These are phyloP conservation scores for Clitocybe nebularis DNA, from an alignment of 1,284 basidiomycete genomes.

Conservation along the genomic window DNA sequence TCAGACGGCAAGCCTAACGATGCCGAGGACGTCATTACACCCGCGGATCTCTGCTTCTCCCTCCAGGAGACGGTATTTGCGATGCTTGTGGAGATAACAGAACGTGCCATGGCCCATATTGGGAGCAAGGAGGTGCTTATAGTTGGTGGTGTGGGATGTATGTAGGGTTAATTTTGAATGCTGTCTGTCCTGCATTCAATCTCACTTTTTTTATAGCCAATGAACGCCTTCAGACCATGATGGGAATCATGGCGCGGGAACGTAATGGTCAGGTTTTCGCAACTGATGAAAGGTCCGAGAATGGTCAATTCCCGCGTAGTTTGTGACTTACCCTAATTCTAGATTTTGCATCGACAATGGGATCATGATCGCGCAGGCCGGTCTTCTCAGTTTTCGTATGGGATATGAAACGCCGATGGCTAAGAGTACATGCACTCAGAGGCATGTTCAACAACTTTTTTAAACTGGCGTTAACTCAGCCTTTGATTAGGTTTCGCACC, in stretches of 20 bases:
- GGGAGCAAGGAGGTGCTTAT: conserved; percentile 95
- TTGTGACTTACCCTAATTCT: neutral
- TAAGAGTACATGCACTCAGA: conserved; percentile 86
- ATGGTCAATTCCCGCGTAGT: neutral
- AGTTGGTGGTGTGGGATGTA: conserved; percentile 98
- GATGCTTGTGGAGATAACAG: conserved; percentile 99
- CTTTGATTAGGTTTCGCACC: conserved; percentile 71
- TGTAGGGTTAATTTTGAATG: conserved; percentile 34
- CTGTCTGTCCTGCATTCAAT: neutral
- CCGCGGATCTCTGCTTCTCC: conserved; percentile 94
- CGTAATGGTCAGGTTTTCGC: conserved; percentile 90
- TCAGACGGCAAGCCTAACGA: conserved; percentile 33
- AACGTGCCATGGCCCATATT: conserved; percentile 98
- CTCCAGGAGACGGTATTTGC: conserved; percentile 97
- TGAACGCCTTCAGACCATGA: conserved; percentile 93
- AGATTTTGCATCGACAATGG: conserved; percentile 99
- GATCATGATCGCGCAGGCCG: conserved; percentile 99
- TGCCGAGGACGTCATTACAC: conserved; percentile 74
- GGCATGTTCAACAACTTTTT: conserved; percentile 42
- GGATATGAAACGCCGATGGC: conserved; percentile 77
- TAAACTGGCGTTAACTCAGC: conserved; percentile 6
- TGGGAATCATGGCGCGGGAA: conserved; percentile 95
- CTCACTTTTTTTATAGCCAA: conserved; percentile 59
- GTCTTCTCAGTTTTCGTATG: conserved; percentile 90
- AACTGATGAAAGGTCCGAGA: conserved; percentile 85